Conservation (phyloP, 2,329 filamentous ascomycete species). For the Penicillium oxalicum region DNA sequence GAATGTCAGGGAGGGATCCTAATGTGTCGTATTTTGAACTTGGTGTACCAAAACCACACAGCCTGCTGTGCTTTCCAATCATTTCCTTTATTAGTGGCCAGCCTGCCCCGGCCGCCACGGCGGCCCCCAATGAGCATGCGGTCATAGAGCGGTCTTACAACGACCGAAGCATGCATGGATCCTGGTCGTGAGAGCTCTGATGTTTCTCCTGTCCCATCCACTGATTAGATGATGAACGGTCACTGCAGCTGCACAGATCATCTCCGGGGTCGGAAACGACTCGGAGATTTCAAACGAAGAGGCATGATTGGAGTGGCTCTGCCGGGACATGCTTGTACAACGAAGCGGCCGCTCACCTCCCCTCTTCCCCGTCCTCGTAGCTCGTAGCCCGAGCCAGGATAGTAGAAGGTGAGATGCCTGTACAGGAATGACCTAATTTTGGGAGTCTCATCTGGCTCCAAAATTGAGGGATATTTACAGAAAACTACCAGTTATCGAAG, state of each 20-base stretch:
- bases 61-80: background rate
- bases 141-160: background rate
- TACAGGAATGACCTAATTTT: no score
- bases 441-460: no score
- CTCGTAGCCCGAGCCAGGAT: no score
- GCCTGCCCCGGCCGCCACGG: background rate
- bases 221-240: background rate
- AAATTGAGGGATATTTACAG: no score
- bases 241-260: constrained; percentile 11
- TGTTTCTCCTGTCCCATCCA: background rate
- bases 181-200: background rate
- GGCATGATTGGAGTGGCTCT: constrained; percentile 18
- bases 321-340: constrained; percentile 17
- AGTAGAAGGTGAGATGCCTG: no score
- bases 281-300: constrained; percentile 3
- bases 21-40: no score
- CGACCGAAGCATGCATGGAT: background rate
- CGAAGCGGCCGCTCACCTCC: constrained; percentile 9
- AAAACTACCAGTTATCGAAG: no score
- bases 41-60: background rate
- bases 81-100: background rate
- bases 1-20: no score
- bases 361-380: background rate
- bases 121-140: background rate
- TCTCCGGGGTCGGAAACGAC: constrained; percentile 14